phyloP scores from a whole-genome alignment of 352 stramenopile species.

The Phytophthora tentaculata region DNA sequence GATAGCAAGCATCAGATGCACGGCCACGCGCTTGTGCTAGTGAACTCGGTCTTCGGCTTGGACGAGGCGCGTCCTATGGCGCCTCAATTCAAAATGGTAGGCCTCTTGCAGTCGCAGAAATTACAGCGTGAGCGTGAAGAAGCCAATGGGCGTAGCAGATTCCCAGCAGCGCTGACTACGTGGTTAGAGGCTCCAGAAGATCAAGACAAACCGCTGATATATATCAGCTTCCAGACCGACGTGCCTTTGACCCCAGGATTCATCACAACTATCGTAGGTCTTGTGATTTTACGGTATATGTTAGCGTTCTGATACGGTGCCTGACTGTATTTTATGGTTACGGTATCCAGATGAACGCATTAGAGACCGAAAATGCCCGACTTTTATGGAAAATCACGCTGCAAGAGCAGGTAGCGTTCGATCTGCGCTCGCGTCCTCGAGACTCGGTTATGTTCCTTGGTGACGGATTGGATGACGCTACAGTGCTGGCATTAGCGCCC shows the following conservation, averaged over 20 bases:
- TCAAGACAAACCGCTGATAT: conserved; percentile 47
- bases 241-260: conserved; percentile 60
- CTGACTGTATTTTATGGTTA: conserved; percentile 21
- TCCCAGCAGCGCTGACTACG: conserved; percentile 42
- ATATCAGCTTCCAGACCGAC: conserved; percentile 65
- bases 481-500: conserved; percentile 44
- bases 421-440: conserved; percentile 50
- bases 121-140: conserved; percentile 31
- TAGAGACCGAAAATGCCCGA: conserved; percentile 58
- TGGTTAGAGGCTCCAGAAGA: conserved; percentile 45
- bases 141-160: conserved; percentile 27
- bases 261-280: conserved; percentile 57
- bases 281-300: conserved; percentile 9
- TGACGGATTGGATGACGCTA: conserved; percentile 50
- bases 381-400: conserved; percentile 69
- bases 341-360: conserved; percentile 49
- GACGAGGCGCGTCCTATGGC: conserved; percentile 77
- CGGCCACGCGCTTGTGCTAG: conserved; percentile 71
- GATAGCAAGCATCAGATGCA: conserved; percentile 61
- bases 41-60: conserved; percentile 85
- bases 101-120: conserved; percentile 53
- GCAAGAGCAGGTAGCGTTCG: conserved; percentile 63
- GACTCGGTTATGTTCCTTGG: conserved; percentile 63
- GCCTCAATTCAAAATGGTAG: conserved; percentile 82
- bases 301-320: background rate